Evolutionary conservation across 106 monocot species (phyloP).

Genomic region (Alisma plantagoaquatica): DNA sequence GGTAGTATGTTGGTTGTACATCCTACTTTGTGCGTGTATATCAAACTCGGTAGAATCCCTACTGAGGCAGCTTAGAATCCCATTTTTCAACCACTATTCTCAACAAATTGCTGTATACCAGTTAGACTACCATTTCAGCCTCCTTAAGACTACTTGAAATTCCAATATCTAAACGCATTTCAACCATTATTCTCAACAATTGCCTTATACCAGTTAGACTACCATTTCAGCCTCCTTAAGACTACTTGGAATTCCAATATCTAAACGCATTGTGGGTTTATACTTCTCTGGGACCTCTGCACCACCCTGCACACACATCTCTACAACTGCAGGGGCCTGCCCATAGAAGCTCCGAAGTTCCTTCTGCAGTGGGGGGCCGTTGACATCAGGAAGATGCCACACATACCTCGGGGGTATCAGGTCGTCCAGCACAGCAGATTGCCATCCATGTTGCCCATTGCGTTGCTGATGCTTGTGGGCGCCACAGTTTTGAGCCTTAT

Average conservation of each 20-base stretch:
- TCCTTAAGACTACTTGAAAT: constrained; percentile 62
- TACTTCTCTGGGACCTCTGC: constrained; percentile 67
- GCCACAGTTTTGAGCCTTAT: constrained; percentile 92
- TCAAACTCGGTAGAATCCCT: too few species aligned
- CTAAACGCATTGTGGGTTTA: constrained; percentile 77
- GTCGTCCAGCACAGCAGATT: constrained; percentile 71
- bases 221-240: constrained; percentile 92
- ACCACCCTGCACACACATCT: constrained; percentile 81
- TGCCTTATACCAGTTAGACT: too few species aligned
- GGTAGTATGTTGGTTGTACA: too few species aligned
- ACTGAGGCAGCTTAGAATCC: too few species aligned
- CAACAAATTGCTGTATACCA: too few species aligned
- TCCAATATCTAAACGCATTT: constrained; percentile 85
- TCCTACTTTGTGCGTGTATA: too few species aligned
- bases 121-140: constrained; percentile 93
- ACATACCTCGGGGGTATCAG: constrained; percentile 83
- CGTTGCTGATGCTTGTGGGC: constrained; percentile 92
- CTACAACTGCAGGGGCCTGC: constrained; percentile 91
- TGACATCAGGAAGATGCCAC: constrained; percentile 72
- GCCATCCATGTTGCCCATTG: constrained; percentile 99
- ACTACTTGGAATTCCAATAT: constrained; percentile 70
- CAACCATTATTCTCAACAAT: too few species aligned
- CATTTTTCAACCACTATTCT: too few species aligned
- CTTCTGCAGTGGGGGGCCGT: constrained; percentile 30
- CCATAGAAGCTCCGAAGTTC: constrained; percentile 90